phyloP scores from a whole-genome alignment of 305 asterid genomes.

The Euphrasia arctica region DNA sequence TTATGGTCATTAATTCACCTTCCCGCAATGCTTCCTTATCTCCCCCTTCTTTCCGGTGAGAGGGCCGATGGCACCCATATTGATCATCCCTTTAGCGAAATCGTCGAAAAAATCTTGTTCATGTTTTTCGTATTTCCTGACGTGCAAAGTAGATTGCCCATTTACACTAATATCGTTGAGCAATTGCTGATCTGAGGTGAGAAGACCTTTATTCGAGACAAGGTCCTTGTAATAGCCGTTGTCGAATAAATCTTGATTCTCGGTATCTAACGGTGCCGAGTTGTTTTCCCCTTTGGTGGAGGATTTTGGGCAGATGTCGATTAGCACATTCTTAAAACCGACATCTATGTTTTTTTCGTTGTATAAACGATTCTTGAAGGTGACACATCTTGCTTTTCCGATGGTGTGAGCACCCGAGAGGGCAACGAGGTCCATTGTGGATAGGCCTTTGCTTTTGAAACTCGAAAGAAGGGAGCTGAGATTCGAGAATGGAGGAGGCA shows the following conservation, averaged over 20 bases:
- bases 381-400: slow-evolving; percentile 19
- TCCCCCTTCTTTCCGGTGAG: too few species aligned
- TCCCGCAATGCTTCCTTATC: too few species aligned
- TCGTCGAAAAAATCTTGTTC: too few species aligned
- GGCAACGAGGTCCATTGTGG: slow-evolving; percentile 70
- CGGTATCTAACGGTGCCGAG: slow-evolving; percentile 39
- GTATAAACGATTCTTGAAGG: slow-evolving; percentile 37
- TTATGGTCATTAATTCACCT: too few species aligned
- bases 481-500: slow-evolving; percentile 79
- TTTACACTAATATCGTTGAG: slow-evolving; percentile 3
- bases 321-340: not conserved
- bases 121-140: too few species aligned
- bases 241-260: slow-evolving; percentile 33
- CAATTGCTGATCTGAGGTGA: slow-evolving; percentile 43
- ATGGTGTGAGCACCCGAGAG: slow-evolving; percentile 33
- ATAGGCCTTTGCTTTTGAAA: slow-evolving; percentile 67
- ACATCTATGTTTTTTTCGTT: slow-evolving; percentile 30
- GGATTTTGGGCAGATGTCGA: slow-evolving; percentile 27
- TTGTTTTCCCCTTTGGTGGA: slow-evolving; percentile 36
- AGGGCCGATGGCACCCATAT: too few species aligned
- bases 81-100: too few species aligned
- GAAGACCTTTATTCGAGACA: slow-evolving; percentile 34
- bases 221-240: slow-evolving; percentile 35
- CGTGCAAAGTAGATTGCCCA: too few species aligned
- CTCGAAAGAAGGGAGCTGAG: slow-evolving; percentile 59